Base-by-base conservation (phyloP, 306 rosid species). In the Vigna unguiculata region DNA sequence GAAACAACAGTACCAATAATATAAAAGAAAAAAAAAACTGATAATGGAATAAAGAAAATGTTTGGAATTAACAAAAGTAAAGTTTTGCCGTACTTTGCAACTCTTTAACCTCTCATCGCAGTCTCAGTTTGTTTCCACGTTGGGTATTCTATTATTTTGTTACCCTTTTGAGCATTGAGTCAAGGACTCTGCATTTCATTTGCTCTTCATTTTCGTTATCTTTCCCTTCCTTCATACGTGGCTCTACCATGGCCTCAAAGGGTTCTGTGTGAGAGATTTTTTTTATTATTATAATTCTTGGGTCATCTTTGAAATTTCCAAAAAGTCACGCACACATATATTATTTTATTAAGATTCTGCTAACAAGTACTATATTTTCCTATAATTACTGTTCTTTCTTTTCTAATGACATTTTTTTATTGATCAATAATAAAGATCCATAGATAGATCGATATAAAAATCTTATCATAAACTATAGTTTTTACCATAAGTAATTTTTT, bases 171-270 rank as follows among this genome's bases (percentile, higher is more conserved):
- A 32, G 53, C 36, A 38, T 46, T 20, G 34, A 24, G 38, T 24
- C 19, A 4, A 19, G 10, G 4, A 25, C 40, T 46, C 15, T 16
- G 25, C 20, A 16, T 9, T 79, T 13, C 11, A 6, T 70, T 34
- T 45, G 53, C 74, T 75, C 91, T 74, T 55, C 88, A 22, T 75
- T 82, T 81, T 78, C 82, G 75, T 83, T 87, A 86, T 84, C 96
- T 78, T 79, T 83, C 78, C 67, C 62, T 90, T 81, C 85, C 76
- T 82, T 85, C 15, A 20, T 8, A 90, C 97, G 98, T 90, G 97
- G 96, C 91, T 8, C 73, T n/a, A 64, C 81, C 69, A 54, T n/a
- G 78, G 83, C 98, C 97, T 92, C 88, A 70, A 60, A 40, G 13
- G 5, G 12, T 24, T n/a, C 10, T 19, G 52, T 17, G 58, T 49